Conservation (phyloP, 116 monocot species). For the Phalaenopsis hybrid region DNA sequence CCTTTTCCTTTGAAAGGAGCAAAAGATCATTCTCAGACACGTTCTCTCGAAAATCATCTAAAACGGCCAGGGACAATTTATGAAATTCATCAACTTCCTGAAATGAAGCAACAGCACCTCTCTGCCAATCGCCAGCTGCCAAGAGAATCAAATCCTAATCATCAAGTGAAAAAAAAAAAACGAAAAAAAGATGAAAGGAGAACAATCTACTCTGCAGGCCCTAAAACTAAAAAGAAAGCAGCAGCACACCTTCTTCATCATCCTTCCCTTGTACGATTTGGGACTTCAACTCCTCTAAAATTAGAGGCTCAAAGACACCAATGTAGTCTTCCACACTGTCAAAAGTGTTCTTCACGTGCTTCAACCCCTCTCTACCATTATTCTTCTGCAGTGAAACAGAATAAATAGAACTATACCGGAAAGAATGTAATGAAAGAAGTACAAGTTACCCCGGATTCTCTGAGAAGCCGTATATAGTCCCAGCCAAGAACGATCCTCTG, state of each 20-base stretch:
- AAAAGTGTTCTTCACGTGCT: constrained; percentile 62
- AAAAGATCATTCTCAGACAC: constrained; percentile 90
- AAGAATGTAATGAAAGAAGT: neutral
- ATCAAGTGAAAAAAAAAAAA: neutral
- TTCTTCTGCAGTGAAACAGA: constrained; percentile 18
- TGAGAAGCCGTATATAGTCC: constrained; percentile 77
- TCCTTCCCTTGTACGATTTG: constrained; percentile 68
- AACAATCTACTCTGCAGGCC: neutral
- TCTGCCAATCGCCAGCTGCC: constrained; percentile 42
- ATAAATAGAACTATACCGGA: neutral
- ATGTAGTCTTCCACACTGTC: constrained; percentile 68
- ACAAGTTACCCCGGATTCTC: constrained; percentile 55
- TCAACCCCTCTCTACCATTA: constrained; percentile 14
- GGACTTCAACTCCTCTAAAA: constrained; percentile 96
- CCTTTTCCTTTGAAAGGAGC: constrained; percentile 71
- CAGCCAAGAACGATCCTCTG: constrained; percentile 74
- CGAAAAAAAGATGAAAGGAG: neutral
- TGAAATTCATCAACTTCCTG: constrained; percentile 60
- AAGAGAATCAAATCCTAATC: constrained; percentile 1
- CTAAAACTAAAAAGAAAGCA: neutral
- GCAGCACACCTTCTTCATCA: constrained; percentile 48
- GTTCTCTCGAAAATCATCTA: constrained; percentile 48
- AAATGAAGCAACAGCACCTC: constrained; percentile 41
- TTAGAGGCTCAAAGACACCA: constrained; percentile 73
- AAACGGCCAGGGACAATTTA: constrained; percentile 45